Percentiles rank a stretch among this genome's conserved stretches.
These are phyloP conservation scores for Silene noctiflora DNA, from an alignment of 179 eudicot genomes.

Conservation along the genomic window DNA sequence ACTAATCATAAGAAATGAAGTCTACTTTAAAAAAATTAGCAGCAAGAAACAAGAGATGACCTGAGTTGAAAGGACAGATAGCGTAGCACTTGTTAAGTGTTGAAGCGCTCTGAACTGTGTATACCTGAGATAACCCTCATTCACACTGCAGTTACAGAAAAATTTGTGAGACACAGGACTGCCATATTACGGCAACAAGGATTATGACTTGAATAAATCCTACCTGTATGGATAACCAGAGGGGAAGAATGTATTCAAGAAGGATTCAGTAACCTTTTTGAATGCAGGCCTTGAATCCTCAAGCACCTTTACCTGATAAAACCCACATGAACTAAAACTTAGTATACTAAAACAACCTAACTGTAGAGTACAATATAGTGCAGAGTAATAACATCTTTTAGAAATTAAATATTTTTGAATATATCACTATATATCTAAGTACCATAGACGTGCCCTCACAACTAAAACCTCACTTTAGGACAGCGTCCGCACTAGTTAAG, in stretches of 20 bases:
- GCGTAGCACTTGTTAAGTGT: constrained; percentile 85
- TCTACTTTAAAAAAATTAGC: background rate
- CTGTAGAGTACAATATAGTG: no score
- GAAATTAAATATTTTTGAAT: no score
- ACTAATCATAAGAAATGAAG: background rate
- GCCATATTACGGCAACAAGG: background rate
- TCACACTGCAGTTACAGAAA: constrained; percentile 61
- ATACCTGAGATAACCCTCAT: constrained; percentile 89
- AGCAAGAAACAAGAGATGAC: constrained; percentile 43
- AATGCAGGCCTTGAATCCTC: constrained; percentile 69
- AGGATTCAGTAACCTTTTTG: constrained; percentile 62
- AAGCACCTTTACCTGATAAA: constrained; percentile 57
- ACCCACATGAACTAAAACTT: background rate
- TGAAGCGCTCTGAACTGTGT: constrained; percentile 95
- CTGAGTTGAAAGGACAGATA: constrained; percentile 97
- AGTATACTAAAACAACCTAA: background rate
- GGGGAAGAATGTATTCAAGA: constrained; percentile 79
- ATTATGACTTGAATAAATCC: constrained; percentile 8
- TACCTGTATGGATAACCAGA: constrained; percentile 97
- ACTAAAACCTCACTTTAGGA: no score
- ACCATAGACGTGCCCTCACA: no score
- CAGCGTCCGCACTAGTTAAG: background rate
- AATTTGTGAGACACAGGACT: constrained; percentile 10
- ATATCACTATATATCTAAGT: no score
- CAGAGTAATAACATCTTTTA: no score